Evolutionary conservation across 1,284 basidiomycete species (phyloP).

Genomic region (Meira miltonrushii): DNA sequence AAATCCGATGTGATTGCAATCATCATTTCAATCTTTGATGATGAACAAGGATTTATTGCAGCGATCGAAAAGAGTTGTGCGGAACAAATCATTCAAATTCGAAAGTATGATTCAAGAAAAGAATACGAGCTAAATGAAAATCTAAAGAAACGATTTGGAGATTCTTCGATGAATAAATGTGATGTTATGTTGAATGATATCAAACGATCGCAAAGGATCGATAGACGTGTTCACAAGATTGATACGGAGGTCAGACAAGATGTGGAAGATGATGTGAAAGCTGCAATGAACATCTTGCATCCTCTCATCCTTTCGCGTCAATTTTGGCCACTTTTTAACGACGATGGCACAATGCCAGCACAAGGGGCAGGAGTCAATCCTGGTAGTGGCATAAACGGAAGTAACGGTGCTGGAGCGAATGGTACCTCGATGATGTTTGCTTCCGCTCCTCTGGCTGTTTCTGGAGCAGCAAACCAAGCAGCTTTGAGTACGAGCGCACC

Average conservation of each 20-base stretch:
- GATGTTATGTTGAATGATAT: constrained; percentile 51
- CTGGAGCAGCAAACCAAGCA: not conserved
- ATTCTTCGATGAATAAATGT: constrained; percentile 40
- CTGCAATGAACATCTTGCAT: constrained; percentile 27
- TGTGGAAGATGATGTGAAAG: not conserved
- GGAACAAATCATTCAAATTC: constrained; percentile 39
- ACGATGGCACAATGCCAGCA: no score
- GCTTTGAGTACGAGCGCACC: not conserved
- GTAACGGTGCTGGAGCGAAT: no score
- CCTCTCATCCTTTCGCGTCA: constrained; percentile 45
- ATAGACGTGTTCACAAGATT: constrained; percentile 11
- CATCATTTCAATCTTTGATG: constrained; percentile 50
- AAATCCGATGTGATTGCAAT: constrained; percentile 46
- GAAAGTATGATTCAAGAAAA: constrained; percentile 34
- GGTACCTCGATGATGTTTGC: constrained; percentile 2
- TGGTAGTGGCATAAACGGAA: no score
- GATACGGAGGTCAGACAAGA: not conserved
- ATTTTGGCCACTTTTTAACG: constrained; percentile 43
- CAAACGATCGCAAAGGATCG: constrained; percentile 28
- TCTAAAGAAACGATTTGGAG: constrained; percentile 48
- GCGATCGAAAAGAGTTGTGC: constrained; percentile 48
- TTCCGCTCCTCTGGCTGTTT: not conserved
- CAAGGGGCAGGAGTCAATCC: no score
- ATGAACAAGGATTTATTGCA: constrained; percentile 40
- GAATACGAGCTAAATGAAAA: constrained; percentile 48